phyloP scores from a whole-genome alignment of 805 yeast genomes.

The Yamadazyma tumulicola region DNA sequence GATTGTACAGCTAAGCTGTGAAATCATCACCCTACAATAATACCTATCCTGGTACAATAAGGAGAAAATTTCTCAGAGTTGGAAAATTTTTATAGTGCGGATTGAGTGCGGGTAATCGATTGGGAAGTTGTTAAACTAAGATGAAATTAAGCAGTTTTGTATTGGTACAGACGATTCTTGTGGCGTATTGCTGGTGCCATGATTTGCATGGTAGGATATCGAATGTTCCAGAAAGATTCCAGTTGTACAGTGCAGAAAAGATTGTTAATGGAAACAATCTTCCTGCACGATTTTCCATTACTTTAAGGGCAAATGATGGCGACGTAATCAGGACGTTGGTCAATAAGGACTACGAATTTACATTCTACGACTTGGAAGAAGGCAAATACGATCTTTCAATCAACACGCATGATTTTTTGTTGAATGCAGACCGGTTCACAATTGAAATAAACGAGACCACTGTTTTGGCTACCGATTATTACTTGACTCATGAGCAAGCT shows the following conservation, averaged over 20 bases:
- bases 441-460: conserved; percentile 20
- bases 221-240: conserved; percentile 23
- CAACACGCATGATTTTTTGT: conserved; percentile 33
- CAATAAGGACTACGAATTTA: conserved; percentile 23
- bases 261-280: conserved; percentile 35
- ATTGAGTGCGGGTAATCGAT: conserved; percentile 4
- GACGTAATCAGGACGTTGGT: conserved; percentile 13
- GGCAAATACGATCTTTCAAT: conserved; percentile 36
- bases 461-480: conserved; percentile 22
- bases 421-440: conserved; percentile 22
- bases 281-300: conserved; percentile 28
- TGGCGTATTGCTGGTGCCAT: no score
- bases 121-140: no score
- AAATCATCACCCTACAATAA: conserved; percentile 47
- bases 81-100: conserved; percentile 4
- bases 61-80: conserved; percentile 13
- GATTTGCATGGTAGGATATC: conserved; percentile 19
- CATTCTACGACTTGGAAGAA: conserved; percentile 16
- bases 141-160: not conserved
- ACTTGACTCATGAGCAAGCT: conserved; percentile 10
- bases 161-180: no score
- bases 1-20: conserved; percentile 14
- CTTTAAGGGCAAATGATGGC: conserved; percentile 13
- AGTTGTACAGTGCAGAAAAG: conserved; percentile 6
- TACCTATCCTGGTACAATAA: conserved; percentile 47